Base-by-base conservation (phyloP, 768 basidiomycete species). In the Panellus pusillus region DNA sequence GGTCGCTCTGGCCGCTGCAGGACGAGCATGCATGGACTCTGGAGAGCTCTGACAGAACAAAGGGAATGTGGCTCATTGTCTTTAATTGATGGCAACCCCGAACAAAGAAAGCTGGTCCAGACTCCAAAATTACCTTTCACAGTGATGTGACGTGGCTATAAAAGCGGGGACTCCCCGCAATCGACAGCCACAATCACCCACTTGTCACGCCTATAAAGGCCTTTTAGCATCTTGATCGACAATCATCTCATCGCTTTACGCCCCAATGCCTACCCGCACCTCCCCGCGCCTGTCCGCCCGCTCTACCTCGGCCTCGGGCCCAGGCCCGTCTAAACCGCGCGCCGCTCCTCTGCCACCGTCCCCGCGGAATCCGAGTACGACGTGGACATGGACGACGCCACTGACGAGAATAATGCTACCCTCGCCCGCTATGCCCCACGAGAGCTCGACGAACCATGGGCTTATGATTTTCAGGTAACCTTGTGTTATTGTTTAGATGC, bases 401-500 rank as follows among this genome's bases (percentile, higher is more conserved):
- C 32, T 9, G 51, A 48, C 47, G 44, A 53, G 36, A 50, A 56
- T 20, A 28, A 47, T 35, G 44, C 44, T 12, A 1, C 58, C 6
- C 41, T 36, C 4, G 20, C 27, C 0, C 43, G 19, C 13, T 36
- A 45, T 14, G 47, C 40, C 19, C 59, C 55, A 9, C 35, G 19
- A 28, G 29, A 74, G 47, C 66, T 82, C 7, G 75, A 82, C 42
- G 79, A 83, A 28, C 68, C 80, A 0, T 78, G 79, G 70, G 71
- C 74, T 32, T 83, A 78, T 60, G 73, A 73, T 13, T 85, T 85
- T 68, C 67, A 72, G 63, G 80, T 79, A 63, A 60, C 72, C 68
- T n/a, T 57, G 8, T 18, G 27, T 28, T 24, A 28, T 19, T 20
- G 29, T n/a, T 7, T 32, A 53, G 28, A 38, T 6, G 20, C 35